A percentile compares a stretch with the other conserved stretches of the same genome.
phyloP scores from a whole-genome alignment of 2,329 filamentous ascomycete genomes.

The Alternaria viburni region DNA sequence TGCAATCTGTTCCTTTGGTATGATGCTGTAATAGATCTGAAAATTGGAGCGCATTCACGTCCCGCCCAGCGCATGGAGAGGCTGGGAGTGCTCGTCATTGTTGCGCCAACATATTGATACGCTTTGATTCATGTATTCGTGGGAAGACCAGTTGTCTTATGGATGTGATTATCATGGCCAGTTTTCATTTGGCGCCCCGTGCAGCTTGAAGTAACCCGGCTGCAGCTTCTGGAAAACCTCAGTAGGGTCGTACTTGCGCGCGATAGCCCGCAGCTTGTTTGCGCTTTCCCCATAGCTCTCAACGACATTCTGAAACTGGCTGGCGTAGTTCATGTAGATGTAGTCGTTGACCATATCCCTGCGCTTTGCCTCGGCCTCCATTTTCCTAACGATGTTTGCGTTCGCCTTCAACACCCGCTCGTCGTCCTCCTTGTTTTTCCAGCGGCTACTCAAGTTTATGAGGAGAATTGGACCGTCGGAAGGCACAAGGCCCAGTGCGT shows the following conservation, averaged over 20 bases:
- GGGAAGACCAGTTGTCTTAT: too few species aligned
- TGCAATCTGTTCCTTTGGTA: too few species aligned
- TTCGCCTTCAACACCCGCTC: conserved; percentile 12
- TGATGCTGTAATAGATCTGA: too few species aligned
- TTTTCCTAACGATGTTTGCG: conserved; percentile 14
- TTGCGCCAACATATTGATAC: too few species aligned
- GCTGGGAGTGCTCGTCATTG: too few species aligned
- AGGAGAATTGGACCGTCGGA: conserved; percentile 16
- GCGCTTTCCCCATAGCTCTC: conserved; percentile 47
- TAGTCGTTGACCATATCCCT: not conserved
- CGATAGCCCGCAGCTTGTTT: conserved; percentile 13
- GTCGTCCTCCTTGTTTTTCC: conserved; percentile 24
- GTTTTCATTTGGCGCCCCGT: conserved; percentile 1
- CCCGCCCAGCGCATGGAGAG: too few species aligned
- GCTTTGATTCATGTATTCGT: too few species aligned
- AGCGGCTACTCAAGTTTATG: conserved; percentile 14
- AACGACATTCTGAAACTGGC: conserved; percentile 50
- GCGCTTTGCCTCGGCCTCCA: conserved; percentile 16
- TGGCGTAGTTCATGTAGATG: conserved; percentile 56
- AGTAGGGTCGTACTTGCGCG: conserved; percentile 14
- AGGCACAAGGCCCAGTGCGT: conserved; percentile 25
- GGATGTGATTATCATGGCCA: not conserved
- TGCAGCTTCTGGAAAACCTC: conserved; percentile 16
- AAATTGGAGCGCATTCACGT: too few species aligned
- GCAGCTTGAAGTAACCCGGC: conserved; percentile 14